Conservation (phyloP, 2,329 filamentous ascomycete genomes). For the Chaetothyriales sp. region DNA sequence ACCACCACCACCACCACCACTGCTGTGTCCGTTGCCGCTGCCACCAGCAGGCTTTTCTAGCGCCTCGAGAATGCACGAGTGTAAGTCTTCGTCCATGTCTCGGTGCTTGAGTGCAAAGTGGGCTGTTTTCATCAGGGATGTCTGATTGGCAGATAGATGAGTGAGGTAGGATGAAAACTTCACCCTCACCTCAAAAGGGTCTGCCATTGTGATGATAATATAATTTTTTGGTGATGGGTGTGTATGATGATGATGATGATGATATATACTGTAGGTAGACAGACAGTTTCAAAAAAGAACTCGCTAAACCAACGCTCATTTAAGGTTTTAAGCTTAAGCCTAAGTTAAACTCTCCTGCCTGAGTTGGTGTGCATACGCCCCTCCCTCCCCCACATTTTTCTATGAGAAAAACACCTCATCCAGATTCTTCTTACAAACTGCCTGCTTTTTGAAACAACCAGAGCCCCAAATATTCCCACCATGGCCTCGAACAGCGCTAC, state of each 20-base stretch:
- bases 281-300: no score
- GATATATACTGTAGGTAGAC: no score
- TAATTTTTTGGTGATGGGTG: slow-evolving; percentile 1
- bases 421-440: no score
- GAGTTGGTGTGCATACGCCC: no score
- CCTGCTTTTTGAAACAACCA: no score
- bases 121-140: slow-evolving; percentile 79
- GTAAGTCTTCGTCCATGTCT: slow-evolving; percentile 91
- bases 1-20: slow-evolving; percentile 29
- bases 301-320: no score
- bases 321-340: no score
- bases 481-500: background rate
- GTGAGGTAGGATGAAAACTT: slow-evolving; percentile 84
- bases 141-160: slow-evolving; percentile 78
- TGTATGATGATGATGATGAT: no score
- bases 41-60: slow-evolving; percentile 42
- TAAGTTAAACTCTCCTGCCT: no score
- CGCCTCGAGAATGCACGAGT: slow-evolving; percentile 93
- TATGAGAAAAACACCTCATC: no score
- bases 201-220: slow-evolving; percentile 42
- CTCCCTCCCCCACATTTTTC: no score
- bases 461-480: background rate
- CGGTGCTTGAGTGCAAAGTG: slow-evolving; percentile 87
- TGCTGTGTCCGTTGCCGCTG: no score
- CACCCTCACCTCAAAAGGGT: slow-evolving; percentile 97